Evolutionary conservation across 768 basidiomycete species (phyloP).

Genomic region (Cyclocybe cylindracea): DNA sequence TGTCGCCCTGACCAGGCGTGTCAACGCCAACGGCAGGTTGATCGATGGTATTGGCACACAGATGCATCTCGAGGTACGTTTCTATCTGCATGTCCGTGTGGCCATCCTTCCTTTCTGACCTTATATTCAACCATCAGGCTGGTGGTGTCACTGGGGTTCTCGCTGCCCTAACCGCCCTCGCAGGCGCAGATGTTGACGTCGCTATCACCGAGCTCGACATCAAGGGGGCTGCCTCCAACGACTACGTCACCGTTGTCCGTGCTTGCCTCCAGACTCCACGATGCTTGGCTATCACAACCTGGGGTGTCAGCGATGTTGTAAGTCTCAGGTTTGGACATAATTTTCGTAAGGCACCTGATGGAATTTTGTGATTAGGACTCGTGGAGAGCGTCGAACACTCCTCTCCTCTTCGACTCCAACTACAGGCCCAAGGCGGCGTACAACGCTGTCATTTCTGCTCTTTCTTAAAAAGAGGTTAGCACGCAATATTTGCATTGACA

Average conservation of each 20-base stretch:
- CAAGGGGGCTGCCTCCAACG: constrained; percentile 33
- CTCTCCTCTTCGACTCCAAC: constrained; percentile 40
- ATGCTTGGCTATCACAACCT: constrained; percentile 49
- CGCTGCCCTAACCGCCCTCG: constrained; percentile 43
- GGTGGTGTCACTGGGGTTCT: constrained; percentile 41
- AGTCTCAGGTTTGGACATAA: constrained; percentile 6
- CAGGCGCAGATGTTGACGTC: constrained; percentile 45
- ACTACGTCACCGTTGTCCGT: constrained; percentile 45
- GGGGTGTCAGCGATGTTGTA: constrained; percentile 51
- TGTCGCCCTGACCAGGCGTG: constrained; percentile 40
- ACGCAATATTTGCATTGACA: neutral
- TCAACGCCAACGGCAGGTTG: constrained; percentile 37
- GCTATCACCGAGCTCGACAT: constrained; percentile 55
- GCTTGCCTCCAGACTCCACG: constrained; percentile 45
- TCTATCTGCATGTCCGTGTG: constrained; percentile 7
- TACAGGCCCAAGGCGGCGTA: constrained; percentile 40
- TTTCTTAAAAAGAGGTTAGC: neutral
- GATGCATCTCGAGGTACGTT: constrained; percentile 36
- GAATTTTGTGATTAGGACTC: constrained; percentile 28
- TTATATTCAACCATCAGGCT: constrained; percentile 23
- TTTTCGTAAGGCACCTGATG: neutral
- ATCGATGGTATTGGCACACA: constrained; percentile 57
- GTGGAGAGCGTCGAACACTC: constrained; percentile 34
- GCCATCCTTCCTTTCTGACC: neutral
- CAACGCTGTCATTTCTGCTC: constrained; percentile 11